phyloP scores from a whole-genome alignment of 305 asterid genomes.

The Solanum chacoense region DNA sequence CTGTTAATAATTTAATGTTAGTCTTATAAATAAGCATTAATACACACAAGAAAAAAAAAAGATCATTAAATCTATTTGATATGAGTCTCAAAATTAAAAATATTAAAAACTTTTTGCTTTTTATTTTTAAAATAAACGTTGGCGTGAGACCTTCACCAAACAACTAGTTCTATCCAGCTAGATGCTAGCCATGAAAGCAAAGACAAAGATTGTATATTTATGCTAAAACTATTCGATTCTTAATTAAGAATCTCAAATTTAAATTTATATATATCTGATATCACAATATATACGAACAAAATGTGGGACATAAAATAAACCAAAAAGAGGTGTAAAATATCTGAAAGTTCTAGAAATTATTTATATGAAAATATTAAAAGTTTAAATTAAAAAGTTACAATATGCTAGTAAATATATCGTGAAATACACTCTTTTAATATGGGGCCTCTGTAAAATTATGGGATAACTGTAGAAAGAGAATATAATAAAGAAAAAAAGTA shows the following conservation, averaged over 20 bases:
- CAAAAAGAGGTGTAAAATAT: background rate
- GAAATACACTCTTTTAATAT: background rate
- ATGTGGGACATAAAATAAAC: background rate
- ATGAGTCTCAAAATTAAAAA: background rate
- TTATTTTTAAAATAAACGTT: background rate
- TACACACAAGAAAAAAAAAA: background rate
- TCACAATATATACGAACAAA: background rate
- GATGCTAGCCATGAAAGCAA: background rate
- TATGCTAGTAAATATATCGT: background rate
- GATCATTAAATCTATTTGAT: background rate
- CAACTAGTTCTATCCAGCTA: background rate
- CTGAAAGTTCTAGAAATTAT: background rate
- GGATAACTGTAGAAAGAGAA: background rate
- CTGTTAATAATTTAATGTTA: background rate
- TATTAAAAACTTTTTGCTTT: background rate
- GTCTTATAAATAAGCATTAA: background rate
- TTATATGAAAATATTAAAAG: background rate
- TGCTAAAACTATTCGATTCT: background rate
- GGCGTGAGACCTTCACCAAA: background rate
- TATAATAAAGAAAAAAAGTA: background rate
- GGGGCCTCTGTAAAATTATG: background rate
- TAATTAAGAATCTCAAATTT: rapidly evolving
- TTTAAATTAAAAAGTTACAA: background rate
- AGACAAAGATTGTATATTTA: background rate
- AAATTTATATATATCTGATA: background rate